Evolutionary conservation across 2,329 filamentous ascomycete genomes (phyloP).

Genomic region (Teratosphaeria destructans): DNA sequence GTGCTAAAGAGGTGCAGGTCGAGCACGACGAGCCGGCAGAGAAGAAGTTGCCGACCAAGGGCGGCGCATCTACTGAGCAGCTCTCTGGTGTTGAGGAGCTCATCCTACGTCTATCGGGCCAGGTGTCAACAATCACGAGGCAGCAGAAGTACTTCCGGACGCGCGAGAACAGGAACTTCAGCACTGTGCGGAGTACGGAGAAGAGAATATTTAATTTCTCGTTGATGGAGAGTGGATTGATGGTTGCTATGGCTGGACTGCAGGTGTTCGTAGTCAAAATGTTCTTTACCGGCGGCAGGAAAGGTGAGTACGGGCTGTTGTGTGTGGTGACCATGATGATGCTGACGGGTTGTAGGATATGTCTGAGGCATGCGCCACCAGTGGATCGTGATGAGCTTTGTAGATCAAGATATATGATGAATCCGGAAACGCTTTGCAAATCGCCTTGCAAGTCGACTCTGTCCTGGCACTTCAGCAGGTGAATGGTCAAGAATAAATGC

Average conservation of each 20-base stretch:
- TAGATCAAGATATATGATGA: background rate
- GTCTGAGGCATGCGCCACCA: background rate
- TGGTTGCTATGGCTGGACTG: constrained; percentile 87
- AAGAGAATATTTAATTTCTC: constrained; percentile 95
- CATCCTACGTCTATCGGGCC: constrained; percentile 85
- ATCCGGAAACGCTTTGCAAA: background rate
- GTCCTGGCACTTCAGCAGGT: background rate
- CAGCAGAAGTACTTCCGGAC: constrained; percentile 99
- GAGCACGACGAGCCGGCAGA: constrained; percentile 72
- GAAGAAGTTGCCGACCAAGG: constrained; percentile 67
- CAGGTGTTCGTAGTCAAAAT: constrained; percentile 97
- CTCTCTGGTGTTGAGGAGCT: constrained; percentile 83
- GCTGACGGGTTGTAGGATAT: background rate
- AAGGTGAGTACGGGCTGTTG: constrained; percentile 36
- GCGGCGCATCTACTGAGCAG: constrained; percentile 80
- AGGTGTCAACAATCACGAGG: constrained; percentile 84
- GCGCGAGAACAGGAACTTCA: constrained; percentile 97
- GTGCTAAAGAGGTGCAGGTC: constrained; percentile 45
- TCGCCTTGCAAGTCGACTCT: background rate
- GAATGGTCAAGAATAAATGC: background rate
- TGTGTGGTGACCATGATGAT: background rate
- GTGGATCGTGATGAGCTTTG: background rate
- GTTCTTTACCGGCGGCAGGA: constrained; percentile 88
- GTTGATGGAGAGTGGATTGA: constrained; percentile 81
- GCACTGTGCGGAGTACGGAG: constrained; percentile 93